Percentiles rank a stretch among this genome's conserved stretches.
These are phyloP conservation scores for Candida pseudocylindracea DNA, from an alignment of 1,139 yeast genomes.

Conservation along the genomic window DNA sequence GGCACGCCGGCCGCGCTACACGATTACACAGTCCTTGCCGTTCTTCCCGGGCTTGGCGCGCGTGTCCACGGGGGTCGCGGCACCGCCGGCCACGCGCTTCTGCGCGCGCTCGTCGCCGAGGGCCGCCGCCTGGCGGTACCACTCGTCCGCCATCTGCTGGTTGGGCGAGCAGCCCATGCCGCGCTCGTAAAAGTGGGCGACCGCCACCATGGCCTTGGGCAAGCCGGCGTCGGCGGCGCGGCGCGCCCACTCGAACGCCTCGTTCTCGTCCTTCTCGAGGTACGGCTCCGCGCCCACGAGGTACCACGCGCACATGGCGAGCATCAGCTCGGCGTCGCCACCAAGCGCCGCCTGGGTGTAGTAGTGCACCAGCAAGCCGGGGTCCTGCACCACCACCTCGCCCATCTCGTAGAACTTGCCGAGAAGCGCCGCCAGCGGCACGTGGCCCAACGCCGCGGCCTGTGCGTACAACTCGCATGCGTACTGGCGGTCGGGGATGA, in stretches of 20 bases:
- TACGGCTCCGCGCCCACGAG: conserved; percentile 75
- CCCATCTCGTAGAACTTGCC: conserved; percentile 82
- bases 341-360: conserved; percentile 79
- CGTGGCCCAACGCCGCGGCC: conserved; percentile 77
- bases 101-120: conserved; percentile 51
- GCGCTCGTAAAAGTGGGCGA: conserved; percentile 67
- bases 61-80: conserved; percentile 10
- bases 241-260: conserved; percentile 89
- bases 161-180: conserved; percentile 71
- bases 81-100: conserved; percentile 11
- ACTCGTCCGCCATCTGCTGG: conserved; percentile 32
- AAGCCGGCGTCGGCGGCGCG: conserved; percentile 59
- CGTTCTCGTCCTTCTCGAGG: conserved; percentile 55
- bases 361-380: conserved; percentile 75
- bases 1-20: conserved; percentile 2
- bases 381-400: conserved; percentile 55
- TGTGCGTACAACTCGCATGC: conserved; percentile 74
- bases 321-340: conserved; percentile 79
- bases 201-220: conserved; percentile 71
- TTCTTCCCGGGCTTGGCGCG: conserved; percentile 10
- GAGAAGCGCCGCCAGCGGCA: conserved; percentile 55
- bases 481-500: conserved; percentile 64
- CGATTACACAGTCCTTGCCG: conserved; percentile 22
- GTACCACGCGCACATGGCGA: conserved; percentile 94
- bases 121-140: conserved; percentile 62